phyloP scores from a whole-genome alignment of 1,284 basidiomycete genomes.

The Pascua sp. region DNA sequence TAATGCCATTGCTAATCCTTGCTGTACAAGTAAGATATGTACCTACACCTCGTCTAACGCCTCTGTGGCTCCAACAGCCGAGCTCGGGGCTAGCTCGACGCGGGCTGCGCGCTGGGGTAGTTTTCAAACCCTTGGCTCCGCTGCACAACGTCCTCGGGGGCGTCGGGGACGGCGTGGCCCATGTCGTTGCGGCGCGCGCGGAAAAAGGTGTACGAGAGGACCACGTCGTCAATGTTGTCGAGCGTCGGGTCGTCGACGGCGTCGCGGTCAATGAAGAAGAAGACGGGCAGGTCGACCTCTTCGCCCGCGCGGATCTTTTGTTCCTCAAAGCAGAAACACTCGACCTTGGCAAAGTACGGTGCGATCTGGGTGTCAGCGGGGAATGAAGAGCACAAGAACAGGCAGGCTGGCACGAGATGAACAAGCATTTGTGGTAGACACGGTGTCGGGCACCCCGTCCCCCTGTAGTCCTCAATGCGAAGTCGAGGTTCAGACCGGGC shows the following conservation, averaged over 20 bases:
- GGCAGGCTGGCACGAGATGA: too few species aligned
- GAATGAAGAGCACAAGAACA: background rate
- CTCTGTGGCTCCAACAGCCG: too few species aligned
- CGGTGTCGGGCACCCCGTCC: too few species aligned
- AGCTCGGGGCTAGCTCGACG: too few species aligned
- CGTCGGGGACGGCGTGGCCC: slow-evolving; percentile 82
- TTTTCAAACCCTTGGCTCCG: slow-evolving; percentile 65
- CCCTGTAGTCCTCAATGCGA: too few species aligned
- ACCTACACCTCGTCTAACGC: too few species aligned
- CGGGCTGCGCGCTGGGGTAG: slow-evolving; percentile 15
- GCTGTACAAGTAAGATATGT: too few species aligned
- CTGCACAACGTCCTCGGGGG: slow-evolving; percentile 69
- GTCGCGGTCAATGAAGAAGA: slow-evolving; percentile 99
- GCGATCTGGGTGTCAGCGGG: slow-evolving; percentile 64
- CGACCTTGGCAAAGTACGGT: slow-evolving; percentile 98
- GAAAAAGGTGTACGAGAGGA: slow-evolving; percentile 97
- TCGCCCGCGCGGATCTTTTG: slow-evolving; percentile 92
- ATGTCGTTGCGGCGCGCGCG: slow-evolving; percentile 70
- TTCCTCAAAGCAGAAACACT: slow-evolving; percentile 99
- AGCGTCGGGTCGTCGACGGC: slow-evolving; percentile 87
- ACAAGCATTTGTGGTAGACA: too few species aligned
- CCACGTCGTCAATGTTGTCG: slow-evolving; percentile 81
- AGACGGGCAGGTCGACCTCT: slow-evolving; percentile 95
- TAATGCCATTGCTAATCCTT: too few species aligned
- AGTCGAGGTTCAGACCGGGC: too few species aligned